phyloP scores from a whole-genome alignment of 2,329 filamentous ascomycete species.

The Nannizziopsis arthrosporioides region DNA sequence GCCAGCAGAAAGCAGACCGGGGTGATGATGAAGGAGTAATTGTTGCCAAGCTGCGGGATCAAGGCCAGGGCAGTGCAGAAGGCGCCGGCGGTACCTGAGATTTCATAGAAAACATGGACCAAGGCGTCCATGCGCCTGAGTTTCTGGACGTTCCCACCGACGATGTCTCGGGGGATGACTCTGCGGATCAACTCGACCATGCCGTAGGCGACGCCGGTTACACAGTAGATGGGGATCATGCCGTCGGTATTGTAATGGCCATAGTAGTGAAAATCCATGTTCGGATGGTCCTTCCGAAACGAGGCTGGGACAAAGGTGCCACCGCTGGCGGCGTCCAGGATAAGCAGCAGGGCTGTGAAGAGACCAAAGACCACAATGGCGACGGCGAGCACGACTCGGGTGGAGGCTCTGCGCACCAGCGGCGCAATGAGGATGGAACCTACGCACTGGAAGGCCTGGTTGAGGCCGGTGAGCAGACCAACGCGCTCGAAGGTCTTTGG shows the following conservation, averaged over 20 bases:
- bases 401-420: slow-evolving; percentile 39
- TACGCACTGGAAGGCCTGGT: slow-evolving; percentile 42
- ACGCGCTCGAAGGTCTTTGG: slow-evolving; percentile 38
- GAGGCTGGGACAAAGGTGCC: slow-evolving; percentile 32
- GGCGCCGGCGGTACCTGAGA: slow-evolving; percentile 39
- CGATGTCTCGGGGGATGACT: slow-evolving; percentile 42
- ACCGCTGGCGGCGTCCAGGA: slow-evolving; percentile 40
- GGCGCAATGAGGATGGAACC: slow-evolving; percentile 42
- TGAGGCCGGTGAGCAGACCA: slow-evolving; percentile 39
- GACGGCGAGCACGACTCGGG: slow-evolving; percentile 36
- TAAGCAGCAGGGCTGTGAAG: slow-evolving; percentile 39
- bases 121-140: slow-evolving; percentile 39
- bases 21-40: slow-evolving; percentile 42
- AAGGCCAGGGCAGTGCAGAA: slow-evolving; percentile 41
- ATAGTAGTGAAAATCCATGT: slow-evolving; percentile 36
- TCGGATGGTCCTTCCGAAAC: slow-evolving; percentile 21
- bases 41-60: slow-evolving; percentile 42
- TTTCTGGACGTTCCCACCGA: slow-evolving; percentile 41
- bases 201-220: slow-evolving; percentile 35
- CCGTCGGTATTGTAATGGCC: slow-evolving; percentile 40
- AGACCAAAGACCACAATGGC: slow-evolving; percentile 38
- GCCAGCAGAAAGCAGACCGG: slow-evolving; percentile 38
- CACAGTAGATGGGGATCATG: slow-evolving; percentile 40
- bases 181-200: slow-evolving; percentile 44
- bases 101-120: slow-evolving; percentile 40